phyloP scores from a whole-genome alignment of 139 green algal species.

The Chlamydomonas eustigma region DNA sequence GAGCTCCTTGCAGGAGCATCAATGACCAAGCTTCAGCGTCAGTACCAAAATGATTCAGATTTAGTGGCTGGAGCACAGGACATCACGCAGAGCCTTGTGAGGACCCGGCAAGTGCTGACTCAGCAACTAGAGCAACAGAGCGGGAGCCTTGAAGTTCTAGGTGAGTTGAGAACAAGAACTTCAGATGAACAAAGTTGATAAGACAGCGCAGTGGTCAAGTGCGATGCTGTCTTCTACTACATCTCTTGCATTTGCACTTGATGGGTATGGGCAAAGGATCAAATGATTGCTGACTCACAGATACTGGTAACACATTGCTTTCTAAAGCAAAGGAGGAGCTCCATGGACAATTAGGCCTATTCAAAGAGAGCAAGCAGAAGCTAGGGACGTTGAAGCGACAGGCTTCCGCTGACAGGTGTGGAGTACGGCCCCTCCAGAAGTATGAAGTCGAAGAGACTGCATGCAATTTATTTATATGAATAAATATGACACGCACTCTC shows the following conservation, averaged over 20 bases:
- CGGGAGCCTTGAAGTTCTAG: constrained; percentile 65
- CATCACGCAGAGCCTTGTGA: constrained; percentile 62
- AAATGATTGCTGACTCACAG: constrained; percentile 26
- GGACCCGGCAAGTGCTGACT: constrained; percentile 53
- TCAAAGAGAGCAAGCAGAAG: constrained; percentile 41
- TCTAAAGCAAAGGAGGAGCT: constrained; percentile 54
- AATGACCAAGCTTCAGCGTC: constrained; percentile 32
- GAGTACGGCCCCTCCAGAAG: too few relatives aligned
- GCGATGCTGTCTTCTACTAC: too few relatives aligned
- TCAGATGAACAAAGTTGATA: too few relatives aligned
- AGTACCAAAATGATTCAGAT: constrained; percentile 43
- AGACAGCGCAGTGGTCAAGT: too few relatives aligned
- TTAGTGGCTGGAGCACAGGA: constrained; percentile 39
- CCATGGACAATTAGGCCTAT: constrained; percentile 33
- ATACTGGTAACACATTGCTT: constrained; percentile 45
- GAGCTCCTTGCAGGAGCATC: constrained; percentile 45
- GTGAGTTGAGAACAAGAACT: too few relatives aligned
- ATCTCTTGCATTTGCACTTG: too few relatives aligned
- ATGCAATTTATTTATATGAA: too few relatives aligned
- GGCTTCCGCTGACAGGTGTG: constrained; percentile 4
- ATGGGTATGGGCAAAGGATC: too few relatives aligned
- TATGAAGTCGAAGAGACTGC: too few relatives aligned
- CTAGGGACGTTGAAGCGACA: constrained; percentile 50
- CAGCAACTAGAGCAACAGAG: constrained; percentile 67
- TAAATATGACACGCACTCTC: too few relatives aligned